These are phyloP conservation scores for Pseudogymnoascus sp. DNA, from an alignment of 2,329 filamentous ascomycete species.

Conservation along the genomic window DNA sequence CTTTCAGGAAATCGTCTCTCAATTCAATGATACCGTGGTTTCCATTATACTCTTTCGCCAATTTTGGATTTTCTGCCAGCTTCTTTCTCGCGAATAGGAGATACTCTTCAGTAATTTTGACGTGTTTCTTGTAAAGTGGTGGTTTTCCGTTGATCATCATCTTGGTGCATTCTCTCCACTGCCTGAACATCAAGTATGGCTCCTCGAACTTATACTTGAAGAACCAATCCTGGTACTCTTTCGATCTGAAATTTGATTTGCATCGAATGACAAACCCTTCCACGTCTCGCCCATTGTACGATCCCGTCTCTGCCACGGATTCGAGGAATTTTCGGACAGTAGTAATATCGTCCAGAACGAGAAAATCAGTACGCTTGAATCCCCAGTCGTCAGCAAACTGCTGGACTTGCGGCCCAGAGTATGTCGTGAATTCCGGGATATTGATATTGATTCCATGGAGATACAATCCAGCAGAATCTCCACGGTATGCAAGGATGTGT, in stretches of 20 bases:
- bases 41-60: constrained; percentile 65
- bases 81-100: constrained; percentile 70
- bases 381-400: constrained; percentile 88
- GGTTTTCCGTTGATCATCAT: constrained; percentile 67
- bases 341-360: constrained; percentile 66
- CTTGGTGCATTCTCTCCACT: constrained; percentile 97
- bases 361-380: constrained; percentile 79
- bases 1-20: constrained; percentile 77
- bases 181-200: constrained; percentile 95
- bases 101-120: constrained; percentile 85
- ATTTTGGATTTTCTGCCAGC: constrained; percentile 57
- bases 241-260: constrained; percentile 47
- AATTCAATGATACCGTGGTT: constrained; percentile 95
- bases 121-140: constrained; percentile 78
- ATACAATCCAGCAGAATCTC: constrained; percentile 80
- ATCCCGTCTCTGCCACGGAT: constrained; percentile 75
- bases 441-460: constrained; percentile 96
- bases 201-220: constrained; percentile 99
- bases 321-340: constrained; percentile 77
- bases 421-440: constrained; percentile 82
- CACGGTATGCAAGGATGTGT: constrained; percentile 84
- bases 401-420: constrained; percentile 75
- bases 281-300: constrained; percentile 83
- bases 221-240: constrained; percentile 83
- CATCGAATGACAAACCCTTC: constrained; percentile 96